Evolutionary conservation across 352 stramenopile genomes (phyloP).

Genomic region (Thraustotheca clavata): DNA sequence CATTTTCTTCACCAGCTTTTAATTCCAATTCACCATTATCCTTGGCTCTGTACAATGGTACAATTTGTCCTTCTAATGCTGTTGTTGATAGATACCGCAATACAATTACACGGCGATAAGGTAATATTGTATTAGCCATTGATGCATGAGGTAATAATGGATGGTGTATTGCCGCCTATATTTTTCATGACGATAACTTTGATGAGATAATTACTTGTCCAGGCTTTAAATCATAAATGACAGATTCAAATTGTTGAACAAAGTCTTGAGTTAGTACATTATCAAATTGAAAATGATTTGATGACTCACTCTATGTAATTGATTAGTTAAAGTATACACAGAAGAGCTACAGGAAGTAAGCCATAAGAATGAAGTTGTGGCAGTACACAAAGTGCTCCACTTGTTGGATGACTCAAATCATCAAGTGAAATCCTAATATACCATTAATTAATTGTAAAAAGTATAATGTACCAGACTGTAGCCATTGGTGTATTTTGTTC

Average conservation of each 20-base stretch:
- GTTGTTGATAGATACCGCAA: constrained; percentile 13
- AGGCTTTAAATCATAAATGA: not conserved
- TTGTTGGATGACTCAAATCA: not conserved
- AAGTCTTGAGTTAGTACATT: not conserved
- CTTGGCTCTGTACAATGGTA: not conserved
- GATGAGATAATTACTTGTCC: not conserved
- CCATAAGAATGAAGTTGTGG: constrained; percentile 1
- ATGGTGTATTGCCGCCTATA: constrained; percentile 14
- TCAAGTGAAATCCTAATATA: constrained; percentile 13
- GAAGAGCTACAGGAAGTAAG: constrained; percentile 2
- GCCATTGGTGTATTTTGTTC: constrained; percentile 7
- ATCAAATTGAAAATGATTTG: constrained; percentile 21
- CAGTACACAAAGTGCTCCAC: constrained; percentile 9
- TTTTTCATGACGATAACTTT: not conserved
- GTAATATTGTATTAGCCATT: not conserved
- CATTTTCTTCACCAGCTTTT: not conserved
- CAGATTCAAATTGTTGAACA: not conserved
- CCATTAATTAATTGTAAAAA: not conserved
- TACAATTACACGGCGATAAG: constrained; percentile 9
- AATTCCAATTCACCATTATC: not conserved
- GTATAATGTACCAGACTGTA: constrained; percentile 7
- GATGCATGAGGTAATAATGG: constrained; percentile 14
- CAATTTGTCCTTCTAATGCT: not conserved
- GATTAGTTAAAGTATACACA: not conserved
- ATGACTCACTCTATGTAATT: constrained; percentile 9